Base-by-base conservation (phyloP, 2,329 filamentous ascomycete genomes). In the Sarocladiaceae sp. region DNA sequence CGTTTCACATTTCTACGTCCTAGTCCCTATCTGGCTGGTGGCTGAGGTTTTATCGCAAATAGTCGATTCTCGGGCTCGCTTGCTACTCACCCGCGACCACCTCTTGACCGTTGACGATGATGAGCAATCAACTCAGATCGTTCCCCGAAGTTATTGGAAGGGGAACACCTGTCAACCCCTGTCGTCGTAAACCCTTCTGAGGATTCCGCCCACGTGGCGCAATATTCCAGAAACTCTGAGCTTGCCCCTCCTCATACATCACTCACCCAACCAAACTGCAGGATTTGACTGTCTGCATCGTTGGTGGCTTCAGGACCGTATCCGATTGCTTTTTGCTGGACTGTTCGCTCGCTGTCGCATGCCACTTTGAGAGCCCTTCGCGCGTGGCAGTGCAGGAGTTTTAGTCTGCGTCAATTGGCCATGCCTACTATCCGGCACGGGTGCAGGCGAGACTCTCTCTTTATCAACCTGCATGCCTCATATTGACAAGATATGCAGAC, bases 141-240 rank as follows among this genome's bases (percentile, higher is more conserved):
- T 18, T 48, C 3, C 13, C 33, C 44, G 20, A 48, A 12, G 44
- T 17, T 20, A 17, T 48, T 20, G 44, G 22, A 4, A 18, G n/a
- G 15, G 26, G 10, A 7, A 10, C 31, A n/a, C 44, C 44, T 31
- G 33, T 28, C 44, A 48, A 8, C 22, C n/a, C 5, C n/a, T 33
- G 15, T 18, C 10, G 26, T 15, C 25, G n/a, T n/a, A 20, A 17
- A 29, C 44, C 25, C 44, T 33, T 22, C 44, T 26, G 23, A 17
- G 12, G 26, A 12, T 20, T 33, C 12, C 22, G 33, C 28, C 40
- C 44, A 48, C 44, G 44, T 48, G 44, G 44, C 44, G 44, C 23
- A 48, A 48, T 28, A 6, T 48, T 48, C 44, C 28, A 48, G 44
- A 48, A 48, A 48, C 17, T 40, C 37, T 40, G 37, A 20, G 37